phyloP scores from a whole-genome alignment of 2,329 filamentous ascomycete species.

The Neophaeococcomyces mojaviensis region DNA sequence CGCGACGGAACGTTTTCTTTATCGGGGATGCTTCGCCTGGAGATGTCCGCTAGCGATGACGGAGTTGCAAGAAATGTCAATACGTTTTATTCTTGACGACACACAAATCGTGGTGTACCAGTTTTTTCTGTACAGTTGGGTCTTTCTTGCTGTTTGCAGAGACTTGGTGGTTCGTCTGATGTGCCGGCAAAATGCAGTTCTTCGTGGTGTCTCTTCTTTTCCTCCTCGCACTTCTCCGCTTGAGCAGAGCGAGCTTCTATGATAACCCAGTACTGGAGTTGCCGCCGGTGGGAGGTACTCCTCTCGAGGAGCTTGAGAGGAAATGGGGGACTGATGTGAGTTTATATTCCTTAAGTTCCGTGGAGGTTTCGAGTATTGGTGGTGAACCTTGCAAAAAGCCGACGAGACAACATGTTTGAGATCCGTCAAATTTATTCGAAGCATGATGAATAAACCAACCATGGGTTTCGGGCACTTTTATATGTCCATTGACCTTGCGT shows the following conservation, averaged over 20 bases:
- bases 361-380: too few species aligned
- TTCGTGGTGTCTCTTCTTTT: background rate
- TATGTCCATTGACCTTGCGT: background rate
- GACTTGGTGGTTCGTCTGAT: too few species aligned
- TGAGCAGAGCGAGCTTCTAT: slow-evolving; percentile 27
- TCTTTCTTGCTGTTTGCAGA: too few species aligned
- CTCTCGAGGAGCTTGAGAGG: slow-evolving; percentile 36
- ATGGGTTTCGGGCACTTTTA: too few species aligned
- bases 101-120: too few species aligned
- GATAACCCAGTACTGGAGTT: slow-evolving; percentile 35
- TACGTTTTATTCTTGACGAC: too few species aligned
- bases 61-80: background rate
- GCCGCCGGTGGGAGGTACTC: slow-evolving; percentile 22
- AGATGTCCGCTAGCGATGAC: slow-evolving; percentile 1
- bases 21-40: background rate
- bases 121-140: too few species aligned
- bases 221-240: slow-evolving; percentile 10
- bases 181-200: slow-evolving; percentile 3
- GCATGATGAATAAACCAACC: too few species aligned
- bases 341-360: background rate
- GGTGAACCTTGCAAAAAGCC: too few species aligned
- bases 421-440: too few species aligned
- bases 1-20: background rate
- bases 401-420: too few species aligned
- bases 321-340: slow-evolving; percentile 43